Evolutionary conservation across 176 grass and related monocot genomes (phyloP).

Genomic region (Cenchrus purpureus): DNA sequence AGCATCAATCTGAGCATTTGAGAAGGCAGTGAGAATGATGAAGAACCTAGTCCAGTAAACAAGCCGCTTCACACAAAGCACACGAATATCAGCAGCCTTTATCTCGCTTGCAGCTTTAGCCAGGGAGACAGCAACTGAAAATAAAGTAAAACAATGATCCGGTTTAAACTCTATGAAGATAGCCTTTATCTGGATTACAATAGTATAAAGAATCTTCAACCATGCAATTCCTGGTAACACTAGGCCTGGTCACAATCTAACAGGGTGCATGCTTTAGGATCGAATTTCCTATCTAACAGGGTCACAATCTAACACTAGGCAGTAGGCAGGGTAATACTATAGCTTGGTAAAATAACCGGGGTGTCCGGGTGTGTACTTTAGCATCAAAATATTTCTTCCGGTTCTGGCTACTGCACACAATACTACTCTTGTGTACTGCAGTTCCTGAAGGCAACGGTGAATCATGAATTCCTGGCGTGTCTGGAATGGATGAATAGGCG

Average conservation of each 20-base stretch:
- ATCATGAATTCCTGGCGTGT: too few species aligned
- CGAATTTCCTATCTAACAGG: not conserved
- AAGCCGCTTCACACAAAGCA: slow-evolving; percentile 84
- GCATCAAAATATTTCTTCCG: not conserved
- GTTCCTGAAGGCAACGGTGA: not conserved
- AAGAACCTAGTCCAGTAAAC: slow-evolving; percentile 99
- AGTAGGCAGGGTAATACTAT: not conserved
- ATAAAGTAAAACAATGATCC: not conserved
- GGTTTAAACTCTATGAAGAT: not conserved
- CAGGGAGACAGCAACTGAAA: slow-evolving; percentile 77
- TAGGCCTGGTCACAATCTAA: not conserved
- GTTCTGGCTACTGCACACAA: too few species aligned
- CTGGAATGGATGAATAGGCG: not conserved
- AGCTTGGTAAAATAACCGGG: not conserved
- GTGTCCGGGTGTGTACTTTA: not conserved
- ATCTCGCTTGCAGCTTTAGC: slow-evolving; percentile 91
- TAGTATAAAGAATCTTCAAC: not conserved
- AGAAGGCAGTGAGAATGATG: slow-evolving; percentile 94
- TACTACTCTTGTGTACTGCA: not conserved
- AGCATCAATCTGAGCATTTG: slow-evolving; percentile 92
- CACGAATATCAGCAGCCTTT: slow-evolving; percentile 82
- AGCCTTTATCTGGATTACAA: not conserved
- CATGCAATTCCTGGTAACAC: not conserved
- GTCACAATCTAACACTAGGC: too few species aligned
- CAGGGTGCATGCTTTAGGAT: not conserved